Base-by-base conservation (phyloP, 257 asterid species). In the Misopates orontium region DNA sequence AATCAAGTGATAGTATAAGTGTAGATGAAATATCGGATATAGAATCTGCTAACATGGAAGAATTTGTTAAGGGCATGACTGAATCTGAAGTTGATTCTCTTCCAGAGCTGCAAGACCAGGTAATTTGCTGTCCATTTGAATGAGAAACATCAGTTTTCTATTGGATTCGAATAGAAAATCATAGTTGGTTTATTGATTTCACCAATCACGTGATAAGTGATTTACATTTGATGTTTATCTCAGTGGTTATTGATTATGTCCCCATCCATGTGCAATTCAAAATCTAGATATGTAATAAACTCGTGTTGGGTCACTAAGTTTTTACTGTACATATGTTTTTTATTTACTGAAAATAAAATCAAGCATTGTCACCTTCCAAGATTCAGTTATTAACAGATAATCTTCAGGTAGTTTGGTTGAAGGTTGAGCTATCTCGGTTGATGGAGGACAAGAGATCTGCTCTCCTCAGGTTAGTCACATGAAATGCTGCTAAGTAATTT, bases 51-150 rank as follows among this genome's bases (percentile, higher is more conserved):
- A 68, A 80, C 45, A 23, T 78, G 66, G 95, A 88, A 52, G 95
- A 78, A 64, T 73, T 74, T 69, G 78, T 84, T 52, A 68, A 80
- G 31, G 78, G 82, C 79, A 62, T 81, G 32, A 64, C 80, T 20
- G 65, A 80, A 77, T 59, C 96, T 52, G 89, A 86, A 83, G 74
- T 71, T 67, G 89, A 83, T 77, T 84, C 91, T 66, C 81, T 84
- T 77, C 88, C 98, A 40, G 95, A 85, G 69, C 84, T 86, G 80
- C 86, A 88, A 74, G 98, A 83, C 68, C 96, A 91, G 95, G 98
- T 88, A 67, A n/a, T 55, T 55, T 36, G 12, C 56, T 39, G 21
- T 60, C 57, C 66, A 20, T 70, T 64, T 44, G 41, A 56, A 15
- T 40, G n/a, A 21, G 45, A 47, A 45, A 45, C 39, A 25, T 19